Percentiles rank a stretch among this genome's conserved stretches.
These are phyloP conservation scores for Acacia acuminata DNA, from an alignment of 306 rosid species.

Conservation along the genomic window DNA sequence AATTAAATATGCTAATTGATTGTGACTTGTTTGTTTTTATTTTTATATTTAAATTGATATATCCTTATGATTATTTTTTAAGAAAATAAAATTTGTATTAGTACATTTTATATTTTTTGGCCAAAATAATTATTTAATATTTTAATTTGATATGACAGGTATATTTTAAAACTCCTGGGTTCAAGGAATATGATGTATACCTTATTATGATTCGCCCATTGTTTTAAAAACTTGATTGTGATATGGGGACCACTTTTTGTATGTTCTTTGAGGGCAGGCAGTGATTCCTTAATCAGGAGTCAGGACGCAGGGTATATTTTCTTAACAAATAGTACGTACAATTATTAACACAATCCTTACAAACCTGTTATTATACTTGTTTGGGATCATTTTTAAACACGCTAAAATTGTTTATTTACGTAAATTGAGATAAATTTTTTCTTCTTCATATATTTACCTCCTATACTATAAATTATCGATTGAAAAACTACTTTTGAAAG, in stretches of 20 bases:
- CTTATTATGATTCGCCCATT: background rate
- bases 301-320: background rate
- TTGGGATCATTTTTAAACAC: no score
- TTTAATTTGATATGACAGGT: background rate
- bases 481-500: no score
- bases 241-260: background rate
- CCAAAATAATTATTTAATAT: no score
- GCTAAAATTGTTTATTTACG: no score
- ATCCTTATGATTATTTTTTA: no score
- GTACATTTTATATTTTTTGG: no score
- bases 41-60: no score
- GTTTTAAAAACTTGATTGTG: background rate
- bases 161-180: background rate
- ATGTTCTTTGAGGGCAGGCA: background rate
- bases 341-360: background rate
- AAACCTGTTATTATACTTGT: no score
- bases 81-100: no score
- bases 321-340: background rate
- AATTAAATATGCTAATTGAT: background rate
- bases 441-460: no score
- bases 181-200: background rate
- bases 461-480: no score
- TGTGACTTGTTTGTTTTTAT: background rate
- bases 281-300: background rate
- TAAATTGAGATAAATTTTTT: no score